phyloP scores from a whole-genome alignment of 176 grass and related monocot species.

The Musa troglodytarum region DNA sequence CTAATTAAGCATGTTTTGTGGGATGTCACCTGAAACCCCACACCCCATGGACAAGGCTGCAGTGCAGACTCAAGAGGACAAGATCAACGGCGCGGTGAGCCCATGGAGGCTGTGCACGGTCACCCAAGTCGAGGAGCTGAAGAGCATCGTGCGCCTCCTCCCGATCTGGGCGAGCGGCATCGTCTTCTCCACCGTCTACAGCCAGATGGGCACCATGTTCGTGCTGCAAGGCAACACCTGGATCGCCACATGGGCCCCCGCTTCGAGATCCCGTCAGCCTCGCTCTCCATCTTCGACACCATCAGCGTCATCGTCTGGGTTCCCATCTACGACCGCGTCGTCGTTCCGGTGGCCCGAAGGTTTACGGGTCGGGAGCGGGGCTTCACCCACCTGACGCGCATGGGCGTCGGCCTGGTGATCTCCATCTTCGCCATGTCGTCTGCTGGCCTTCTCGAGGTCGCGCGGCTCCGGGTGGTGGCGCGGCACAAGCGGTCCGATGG shows the following conservation, averaged over 20 bases:
- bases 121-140: slow-evolving; percentile 15
- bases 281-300: slow-evolving; percentile 20
- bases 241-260: slow-evolving; percentile 2
- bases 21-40: neutral
- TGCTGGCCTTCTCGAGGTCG: neutral
- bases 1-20: too few relatives aligned
- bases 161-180: slow-evolving; percentile 12
- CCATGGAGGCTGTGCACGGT: slow-evolving; percentile 11
- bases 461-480: neutral
- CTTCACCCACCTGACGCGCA: slow-evolving; percentile 17
- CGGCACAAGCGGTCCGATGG: neutral
- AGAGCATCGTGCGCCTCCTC: slow-evolving; percentile 12
- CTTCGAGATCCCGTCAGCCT: slow-evolving; percentile 8
- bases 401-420: slow-evolving; percentile 16
- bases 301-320: slow-evolving; percentile 18
- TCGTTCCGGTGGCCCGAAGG: slow-evolving; percentile 9
- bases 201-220: slow-evolving; percentile 23
- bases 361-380: slow-evolving; percentile 4
- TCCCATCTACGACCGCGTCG: slow-evolving; percentile 11
- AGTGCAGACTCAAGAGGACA: slow-evolving; percentile 7
- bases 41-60: slow-evolving; percentile 15
- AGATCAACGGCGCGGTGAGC: neutral
- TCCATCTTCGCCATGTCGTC: slow-evolving; percentile 9
- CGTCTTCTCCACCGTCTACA: slow-evolving; percentile 10
- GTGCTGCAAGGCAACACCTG: slow-evolving; percentile 16